Conservation (phyloP, 176 grass and related monocot species). For the Elaeis guineensis region DNA sequence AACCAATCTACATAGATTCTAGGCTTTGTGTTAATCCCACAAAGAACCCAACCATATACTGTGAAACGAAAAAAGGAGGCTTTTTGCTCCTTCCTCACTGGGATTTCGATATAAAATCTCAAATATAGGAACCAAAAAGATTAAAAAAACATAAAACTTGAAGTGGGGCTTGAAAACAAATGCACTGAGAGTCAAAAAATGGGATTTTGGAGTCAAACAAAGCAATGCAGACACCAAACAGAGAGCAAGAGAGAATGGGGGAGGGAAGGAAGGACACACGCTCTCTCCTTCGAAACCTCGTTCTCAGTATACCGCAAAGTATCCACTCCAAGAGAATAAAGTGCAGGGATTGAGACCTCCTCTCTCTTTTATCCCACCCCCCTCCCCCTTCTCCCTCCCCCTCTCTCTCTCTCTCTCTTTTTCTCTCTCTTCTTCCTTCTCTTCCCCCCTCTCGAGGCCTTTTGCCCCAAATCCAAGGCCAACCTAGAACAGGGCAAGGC, state of each 20-base stretch:
- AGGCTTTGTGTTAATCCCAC: no score
- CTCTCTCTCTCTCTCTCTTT: no score
- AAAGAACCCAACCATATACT: no score
- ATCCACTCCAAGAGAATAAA: conserved; percentile 2
- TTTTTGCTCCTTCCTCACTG: no score
- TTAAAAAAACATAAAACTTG: conserved; percentile 3
- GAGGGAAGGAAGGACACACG: neutral
- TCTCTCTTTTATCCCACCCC: conserved; percentile 9
- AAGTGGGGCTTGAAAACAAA: neutral
- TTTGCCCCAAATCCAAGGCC: conserved; percentile 47
- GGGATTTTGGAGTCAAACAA: neutral
- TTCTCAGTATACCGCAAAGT: conserved; percentile 8
- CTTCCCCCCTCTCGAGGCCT: conserved; percentile 24
- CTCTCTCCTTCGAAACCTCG: conserved; percentile 14
- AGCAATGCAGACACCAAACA: conserved; percentile 6
- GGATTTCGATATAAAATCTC: no score
- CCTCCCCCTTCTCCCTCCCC: no score
- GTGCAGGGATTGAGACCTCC: no score
- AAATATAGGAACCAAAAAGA: neutral
- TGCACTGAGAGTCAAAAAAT: neutral
- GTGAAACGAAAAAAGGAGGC: no score
- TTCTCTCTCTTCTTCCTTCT: neutral
- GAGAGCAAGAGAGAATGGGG: neutral
- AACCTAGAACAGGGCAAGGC: neutral
- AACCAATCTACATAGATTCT: no score